Base-by-base conservation (phyloP, 2,329 filamentous ascomycete species). In the Cyphellophora attinorum region DNA sequence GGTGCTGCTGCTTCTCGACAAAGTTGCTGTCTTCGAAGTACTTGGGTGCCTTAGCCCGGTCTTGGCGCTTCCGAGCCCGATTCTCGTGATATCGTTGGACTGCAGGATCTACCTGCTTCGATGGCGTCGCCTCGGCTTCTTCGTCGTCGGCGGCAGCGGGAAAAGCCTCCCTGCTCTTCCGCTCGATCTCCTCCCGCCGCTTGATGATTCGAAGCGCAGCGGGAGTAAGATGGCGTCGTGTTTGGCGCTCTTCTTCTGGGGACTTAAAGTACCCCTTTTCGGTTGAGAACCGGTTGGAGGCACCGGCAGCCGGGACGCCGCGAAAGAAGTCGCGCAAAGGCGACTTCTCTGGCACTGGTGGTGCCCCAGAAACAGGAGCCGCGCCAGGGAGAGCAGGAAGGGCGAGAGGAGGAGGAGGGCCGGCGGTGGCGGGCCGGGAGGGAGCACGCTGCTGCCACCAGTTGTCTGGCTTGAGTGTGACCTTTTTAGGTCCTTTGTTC, bases 381-480 rank as follows among this genome's bases (percentile, higher is more conserved):
- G n/a, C n/a, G n/a, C n/a, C n/a, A n/a, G n/a, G 11, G 5, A 13
- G 19, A 19, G 18, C 16, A 19, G 19, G 18, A 17, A 29, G 23
- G 4, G 25, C 28, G n/a, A 13, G 19, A 14, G 13, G n/a, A n/a
- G n/a, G n/a, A n/a, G n/a, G n/a, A n/a, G n/a, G n/a, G n/a, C n/a
- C n/a, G n/a, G n/a, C n/a, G n/a, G n/a, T n/a, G n/a, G n/a, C n/a
- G n/a, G n/a, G n/a, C n/a, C n/a, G n/a, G n/a, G n/a, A n/a, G n/a
- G n/a, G n/a, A n/a, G n/a, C 11, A 15, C 35, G n/a, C 8, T 33
- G 37, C 16, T 41, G 38, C 41, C 41, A 39, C 27, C 30, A 40
- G 16, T 39, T 37, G 27, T 38, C 39, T 14, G 39, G 28, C 14
- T 34, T 25, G 21, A 25, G 21, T 8, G n/a, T 8, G 21, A 25